A percentile compares a stretch with the other conserved stretches of the same genome.
Evolutionary conservation across 78 protist species (phyloP).

Genomic region (Goniomonas avonlea): DNA sequence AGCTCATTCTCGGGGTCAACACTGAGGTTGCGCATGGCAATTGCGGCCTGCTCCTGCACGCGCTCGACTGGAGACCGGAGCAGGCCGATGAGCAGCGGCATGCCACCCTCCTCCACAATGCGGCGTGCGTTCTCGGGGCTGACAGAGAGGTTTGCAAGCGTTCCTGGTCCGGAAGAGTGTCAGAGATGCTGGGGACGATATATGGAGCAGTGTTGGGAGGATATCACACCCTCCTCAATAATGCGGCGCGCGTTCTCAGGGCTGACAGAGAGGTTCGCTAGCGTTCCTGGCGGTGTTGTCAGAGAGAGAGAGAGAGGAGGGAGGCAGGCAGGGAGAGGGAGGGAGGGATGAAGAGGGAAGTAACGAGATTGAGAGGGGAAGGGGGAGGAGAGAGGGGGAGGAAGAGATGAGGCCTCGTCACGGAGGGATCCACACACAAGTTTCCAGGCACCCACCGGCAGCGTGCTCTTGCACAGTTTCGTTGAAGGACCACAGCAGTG

Average conservation of each 20-base stretch:
- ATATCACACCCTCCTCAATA: conserved; percentile 8
- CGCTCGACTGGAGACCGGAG: conserved; percentile 26
- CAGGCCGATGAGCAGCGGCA: conserved; percentile 15
- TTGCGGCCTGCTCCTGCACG: conserved; percentile 24
- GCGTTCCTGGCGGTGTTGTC: conserved; percentile 23
- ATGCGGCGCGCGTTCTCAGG: conserved; percentile 13
- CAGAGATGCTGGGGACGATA: too few species aligned
- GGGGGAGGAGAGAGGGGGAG: too few species aligned
- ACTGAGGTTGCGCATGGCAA: conserved; percentile 6
- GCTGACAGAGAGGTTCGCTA: conserved; percentile 12
- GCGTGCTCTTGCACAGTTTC: conserved; percentile 20
- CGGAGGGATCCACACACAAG: too few species aligned
- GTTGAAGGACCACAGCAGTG: conserved; percentile 27
- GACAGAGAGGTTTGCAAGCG: conserved; percentile 18
- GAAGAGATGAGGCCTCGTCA: too few species aligned
- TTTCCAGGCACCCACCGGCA: too few species aligned
- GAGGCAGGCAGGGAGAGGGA: too few species aligned
- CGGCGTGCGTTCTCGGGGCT: background rate
- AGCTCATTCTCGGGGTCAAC: conserved; percentile 17
- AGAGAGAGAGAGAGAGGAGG: too few species aligned
- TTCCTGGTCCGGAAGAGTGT: too few species aligned
- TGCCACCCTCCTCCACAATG: conserved; percentile 20
- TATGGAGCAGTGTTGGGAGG: too few species aligned
- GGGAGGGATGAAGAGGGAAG: too few species aligned
- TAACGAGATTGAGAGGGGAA: too few species aligned